Evolutionary conservation across 352 stramenopile genomes (phyloP).

Genomic region (Phytophthora pluvialis): DNA sequence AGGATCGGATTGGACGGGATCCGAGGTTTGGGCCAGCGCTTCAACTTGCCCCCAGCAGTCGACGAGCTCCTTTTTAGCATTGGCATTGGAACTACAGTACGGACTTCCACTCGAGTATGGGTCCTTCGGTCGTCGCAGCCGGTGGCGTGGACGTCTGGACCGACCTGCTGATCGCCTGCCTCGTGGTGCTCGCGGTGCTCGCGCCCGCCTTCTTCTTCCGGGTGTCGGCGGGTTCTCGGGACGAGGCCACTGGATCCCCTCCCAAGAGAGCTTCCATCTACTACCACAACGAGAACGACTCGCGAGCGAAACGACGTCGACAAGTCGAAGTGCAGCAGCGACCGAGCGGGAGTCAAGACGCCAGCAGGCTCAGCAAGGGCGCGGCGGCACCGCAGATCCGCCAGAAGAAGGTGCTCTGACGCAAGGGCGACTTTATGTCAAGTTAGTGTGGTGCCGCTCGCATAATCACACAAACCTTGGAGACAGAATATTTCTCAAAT

Average conservation of each 20-base stretch:
- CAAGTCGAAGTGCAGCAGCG: constrained; percentile 17
- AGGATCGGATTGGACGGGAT: background rate
- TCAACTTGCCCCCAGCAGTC: constrained; percentile 5
- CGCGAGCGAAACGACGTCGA: constrained; percentile 4
- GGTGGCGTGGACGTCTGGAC: constrained; percentile 48
- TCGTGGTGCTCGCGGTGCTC: constrained; percentile 73
- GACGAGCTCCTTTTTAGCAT: background rate
- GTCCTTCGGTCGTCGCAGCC: background rate
- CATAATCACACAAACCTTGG: constrained; percentile 12
- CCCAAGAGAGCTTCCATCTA: constrained; percentile 5
- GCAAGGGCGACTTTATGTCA: background rate
- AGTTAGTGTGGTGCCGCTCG: constrained; percentile 4
- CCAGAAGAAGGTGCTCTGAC: constrained; percentile 14
- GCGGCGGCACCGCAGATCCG: background rate
- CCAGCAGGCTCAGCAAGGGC: background rate
- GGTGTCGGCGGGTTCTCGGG: background rate
- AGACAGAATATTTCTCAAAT: constrained; percentile 13
- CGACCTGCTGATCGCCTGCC: constrained; percentile 63
- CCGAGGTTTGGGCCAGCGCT: too few species aligned
- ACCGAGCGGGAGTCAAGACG: background rate
- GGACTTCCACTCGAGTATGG: constrained; percentile 2
- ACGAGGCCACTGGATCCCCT: background rate
- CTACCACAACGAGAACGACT: constrained; percentile 2
- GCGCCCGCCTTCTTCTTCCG: constrained; percentile 68
- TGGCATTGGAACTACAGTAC: background rate